Evolutionary conservation across 768 basidiomycete species (phyloP).

Genomic region (Clitopilus passeckerianus): DNA sequence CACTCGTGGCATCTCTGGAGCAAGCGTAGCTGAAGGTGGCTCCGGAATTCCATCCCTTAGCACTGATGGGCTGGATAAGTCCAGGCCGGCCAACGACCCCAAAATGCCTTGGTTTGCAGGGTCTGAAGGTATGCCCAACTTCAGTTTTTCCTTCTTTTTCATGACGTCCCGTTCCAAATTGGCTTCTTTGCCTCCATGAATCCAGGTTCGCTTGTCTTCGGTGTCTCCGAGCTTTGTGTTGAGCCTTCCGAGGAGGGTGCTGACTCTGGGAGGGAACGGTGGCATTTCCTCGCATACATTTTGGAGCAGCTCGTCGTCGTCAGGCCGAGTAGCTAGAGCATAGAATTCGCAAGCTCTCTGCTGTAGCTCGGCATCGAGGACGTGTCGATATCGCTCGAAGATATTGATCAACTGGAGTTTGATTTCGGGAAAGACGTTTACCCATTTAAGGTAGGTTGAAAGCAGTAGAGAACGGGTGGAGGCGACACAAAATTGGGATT

Average conservation of each 20-base stretch:
- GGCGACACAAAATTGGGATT: constrained; percentile 92
- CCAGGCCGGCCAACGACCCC: constrained; percentile 78
- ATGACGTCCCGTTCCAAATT: constrained; percentile 73
- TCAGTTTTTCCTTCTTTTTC: constrained; percentile 39
- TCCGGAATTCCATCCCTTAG: constrained; percentile 8
- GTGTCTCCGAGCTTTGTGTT: constrained; percentile 89
- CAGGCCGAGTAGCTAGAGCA: constrained; percentile 75
- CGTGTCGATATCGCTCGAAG: constrained; percentile 96
- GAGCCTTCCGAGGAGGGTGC: constrained; percentile 80
- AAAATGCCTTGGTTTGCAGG: constrained; percentile 49
- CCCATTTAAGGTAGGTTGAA: constrained; percentile 99
- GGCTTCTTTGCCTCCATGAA: constrained; percentile 91
- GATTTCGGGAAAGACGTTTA: constrained; percentile 99
- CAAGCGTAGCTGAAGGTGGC: constrained; percentile 10
- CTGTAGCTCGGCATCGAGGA: constrained; percentile 94
- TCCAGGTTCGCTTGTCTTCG: constrained; percentile 95
- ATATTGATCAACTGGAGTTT: constrained; percentile 90
- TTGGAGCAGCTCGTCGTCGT: constrained; percentile 90
- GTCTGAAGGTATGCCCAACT: not conserved
- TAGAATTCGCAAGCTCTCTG: constrained; percentile 99
- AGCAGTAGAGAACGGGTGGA: constrained; percentile 88
- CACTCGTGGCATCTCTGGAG: constrained; percentile 42
- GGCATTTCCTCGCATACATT: constrained; percentile 99
- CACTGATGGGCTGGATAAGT: constrained; percentile 38
- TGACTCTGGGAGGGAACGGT: constrained; percentile 93